Evolutionary conservation across 331 rosid species (phyloP), one percentile per base, ranked within the genome.

Genomic region (Cydonia oblonga): DNA sequence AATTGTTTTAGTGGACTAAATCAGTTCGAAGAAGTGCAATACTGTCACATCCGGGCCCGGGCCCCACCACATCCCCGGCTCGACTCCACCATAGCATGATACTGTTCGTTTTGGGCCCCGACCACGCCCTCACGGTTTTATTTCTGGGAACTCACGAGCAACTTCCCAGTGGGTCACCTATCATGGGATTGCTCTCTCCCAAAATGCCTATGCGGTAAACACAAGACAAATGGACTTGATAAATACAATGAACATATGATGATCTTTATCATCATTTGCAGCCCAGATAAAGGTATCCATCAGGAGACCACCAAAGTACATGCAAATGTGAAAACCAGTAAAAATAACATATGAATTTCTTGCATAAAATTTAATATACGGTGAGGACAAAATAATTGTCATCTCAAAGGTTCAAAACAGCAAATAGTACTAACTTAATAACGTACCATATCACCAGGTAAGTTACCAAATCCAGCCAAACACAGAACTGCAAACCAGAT

Each of bases 381-480:
- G 28, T 54, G 60, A 9, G 26, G 15, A 25, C 2, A n/a, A n/a
- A n/a, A n/a, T n/a, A n/a, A n/a, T n/a, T 25, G 33, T n/a, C 2
- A 46, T 46, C 26, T 24, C 40, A 15, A 46, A 24, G 26, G 28
- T 35, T 24, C 40, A 24, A 46, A 24, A 52, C n/a, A 29, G 44
- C 20, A 62, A 22, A 49, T 42, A 68, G 56, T 66, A 23, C 44
- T 19, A 56, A 57, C 11, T 26, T 30, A 62, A 44, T 72, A 53
- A 78, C 90, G 73, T 90, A 93, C 98, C 98, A 93, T 87, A 70
- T 90, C 89, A 73, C 98, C 97, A 32, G 98, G 98, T 49, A 93
- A 87, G 82, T 93, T 93, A 61, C 98, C 98, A 40, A 93, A 93
- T 64, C 98, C 98, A 32, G 97, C 97, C 86, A 93, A 78, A 82